phyloP scores from a whole-genome alignment of 495 filamentous ascomycete genomes.

The Amphirosellinia nigrospora region DNA sequence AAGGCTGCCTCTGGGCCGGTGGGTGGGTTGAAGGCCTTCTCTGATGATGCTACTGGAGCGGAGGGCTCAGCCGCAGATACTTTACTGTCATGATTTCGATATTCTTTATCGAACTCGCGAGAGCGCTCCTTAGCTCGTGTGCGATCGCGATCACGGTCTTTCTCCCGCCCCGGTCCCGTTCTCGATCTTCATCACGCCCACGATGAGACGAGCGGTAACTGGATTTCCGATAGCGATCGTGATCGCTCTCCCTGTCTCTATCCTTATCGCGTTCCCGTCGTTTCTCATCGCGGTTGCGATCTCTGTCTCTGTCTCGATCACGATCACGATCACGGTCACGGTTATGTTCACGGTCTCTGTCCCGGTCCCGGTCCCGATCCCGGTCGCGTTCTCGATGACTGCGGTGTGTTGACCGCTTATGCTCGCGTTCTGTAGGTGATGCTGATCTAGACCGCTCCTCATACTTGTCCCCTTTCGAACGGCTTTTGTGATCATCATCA shows the following conservation, averaged over 20 bases:
- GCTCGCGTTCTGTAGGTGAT: slow-evolving; percentile 55
- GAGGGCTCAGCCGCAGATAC: slow-evolving; percentile 40
- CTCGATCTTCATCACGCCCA: slow-evolving; percentile 45
- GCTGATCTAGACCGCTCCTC: slow-evolving; percentile 57
- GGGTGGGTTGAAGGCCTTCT: slow-evolving; percentile 46
- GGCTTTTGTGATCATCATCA: slow-evolving; percentile 45
- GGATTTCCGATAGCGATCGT: slow-evolving; percentile 45
- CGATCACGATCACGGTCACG: slow-evolving; percentile 47
- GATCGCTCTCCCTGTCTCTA: slow-evolving; percentile 42
- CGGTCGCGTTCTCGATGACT: slow-evolving; percentile 55
- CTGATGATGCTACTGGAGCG: slow-evolving; percentile 50
- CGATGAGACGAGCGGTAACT: slow-evolving; percentile 52
- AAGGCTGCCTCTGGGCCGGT: slow-evolving; percentile 47
- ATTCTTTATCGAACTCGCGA: slow-evolving; percentile 50
- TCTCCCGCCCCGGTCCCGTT: slow-evolving; percentile 53
- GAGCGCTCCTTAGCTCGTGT: slow-evolving; percentile 52
- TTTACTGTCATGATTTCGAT: slow-evolving; percentile 60
- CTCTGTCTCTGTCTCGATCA: slow-evolving; percentile 49
- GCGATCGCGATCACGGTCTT: slow-evolving; percentile 49
- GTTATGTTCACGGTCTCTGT: slow-evolving; percentile 45
- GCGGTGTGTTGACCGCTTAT: slow-evolving; percentile 57
- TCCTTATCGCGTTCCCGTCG: slow-evolving; percentile 55
- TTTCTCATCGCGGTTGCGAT: slow-evolving; percentile 52
- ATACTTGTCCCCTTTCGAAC: slow-evolving; percentile 44
- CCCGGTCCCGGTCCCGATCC: slow-evolving; percentile 46